Evolutionary conservation across 2,329 filamentous ascomycete species (phyloP).

Genomic region (Escovopsis sp.): DNA sequence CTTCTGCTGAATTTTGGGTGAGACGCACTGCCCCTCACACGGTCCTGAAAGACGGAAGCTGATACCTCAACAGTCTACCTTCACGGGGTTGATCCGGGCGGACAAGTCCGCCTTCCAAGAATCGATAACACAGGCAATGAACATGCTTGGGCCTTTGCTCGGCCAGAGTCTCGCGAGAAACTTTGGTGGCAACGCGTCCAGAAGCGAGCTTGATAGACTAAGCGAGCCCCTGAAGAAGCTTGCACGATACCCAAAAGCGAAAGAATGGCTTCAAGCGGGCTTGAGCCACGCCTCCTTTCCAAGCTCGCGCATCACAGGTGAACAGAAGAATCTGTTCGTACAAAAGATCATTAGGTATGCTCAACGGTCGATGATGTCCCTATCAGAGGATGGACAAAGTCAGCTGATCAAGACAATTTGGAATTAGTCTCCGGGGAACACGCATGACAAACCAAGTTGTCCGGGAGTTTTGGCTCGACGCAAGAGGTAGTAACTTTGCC

Average conservation of each 20-base stretch:
- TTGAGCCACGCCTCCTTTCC: conserved; percentile 41
- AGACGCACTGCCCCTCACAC: conserved; percentile 8
- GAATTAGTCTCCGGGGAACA: conserved; percentile 43
- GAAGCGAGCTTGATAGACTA: conserved; percentile 58
- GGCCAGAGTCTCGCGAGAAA: conserved; percentile 45
- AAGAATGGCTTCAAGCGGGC: conserved; percentile 47
- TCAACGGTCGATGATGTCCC: not conserved
- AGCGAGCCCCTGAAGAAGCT: conserved; percentile 58
- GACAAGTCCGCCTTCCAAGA: conserved; percentile 26
- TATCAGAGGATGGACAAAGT: not conserved
- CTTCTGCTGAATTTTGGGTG: conserved; percentile 64
- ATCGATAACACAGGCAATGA: conserved; percentile 33
- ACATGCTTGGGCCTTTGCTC: conserved; percentile 46
- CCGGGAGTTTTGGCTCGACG: conserved; percentile 57
- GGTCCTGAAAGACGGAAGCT: not conserved
- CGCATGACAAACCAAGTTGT: conserved; percentile 51
- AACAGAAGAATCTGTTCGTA: conserved; percentile 48
- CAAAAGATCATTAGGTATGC: conserved; percentile 46
- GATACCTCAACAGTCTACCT: conserved; percentile 28
- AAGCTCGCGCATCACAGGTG: conserved; percentile 38
- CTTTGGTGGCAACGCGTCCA: conserved; percentile 50
- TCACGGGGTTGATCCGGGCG: conserved; percentile 33
- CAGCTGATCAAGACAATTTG: conserved; percentile 1
- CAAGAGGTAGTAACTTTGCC: conserved; percentile 44
- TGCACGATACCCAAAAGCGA: conserved; percentile 39